Evolutionary conservation across 306 rosid genomes (phyloP), one percentile per base, ranked within the genome.

Genomic region (Corylus avellana): DNA sequence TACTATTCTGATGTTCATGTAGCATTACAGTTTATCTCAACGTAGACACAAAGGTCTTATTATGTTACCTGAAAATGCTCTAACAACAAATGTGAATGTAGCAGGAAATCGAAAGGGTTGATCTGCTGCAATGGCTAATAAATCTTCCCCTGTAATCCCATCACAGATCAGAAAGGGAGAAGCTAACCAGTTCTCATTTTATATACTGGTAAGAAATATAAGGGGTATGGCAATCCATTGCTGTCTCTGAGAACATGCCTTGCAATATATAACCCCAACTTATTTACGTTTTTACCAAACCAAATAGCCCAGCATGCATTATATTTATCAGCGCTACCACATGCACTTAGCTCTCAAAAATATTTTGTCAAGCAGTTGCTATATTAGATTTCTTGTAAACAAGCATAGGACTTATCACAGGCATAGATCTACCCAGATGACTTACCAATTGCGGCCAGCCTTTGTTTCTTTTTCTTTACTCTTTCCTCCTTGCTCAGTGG

Each of bases 101-200:
- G 99, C 99, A 59, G 99, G 99, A 84, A 95, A 95, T 11, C 99
- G 90, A 81, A 95, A 95, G 77, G 99, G 99, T 87, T 95, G 99
- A 77, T 95, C 99, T 55, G 94, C 96, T 57, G 98, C 97, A 89
- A 95, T 95, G 83, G 99, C 72, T 84, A 95, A 82, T 79, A 95
- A 83, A 88, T 95, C 98, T 82, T 95, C 99, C 75, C 99, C 99
- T 95, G 96, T 91, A 12, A 59, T 59, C 58, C 20, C 16, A 20
- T 59, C 14, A 20, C 29, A 29, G 37, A 59, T 9, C 35, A 59
- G 29, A 11, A 59, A 14, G n/a, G 29, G 11, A 56, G 25, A 56
- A 53, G 57, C 25, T 8, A 56, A 56, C 62, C 62, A 56, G 29
- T 56, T 56, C 12, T n/a, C 11, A 56, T 56, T 20, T 56, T n/a